A percentile compares a stretch with the other conserved stretches of the same genome.
These are phyloP conservation scores for Botrytis porri DNA, from an alignment of 2,329 filamentous ascomycete species.

Conservation along the genomic window DNA sequence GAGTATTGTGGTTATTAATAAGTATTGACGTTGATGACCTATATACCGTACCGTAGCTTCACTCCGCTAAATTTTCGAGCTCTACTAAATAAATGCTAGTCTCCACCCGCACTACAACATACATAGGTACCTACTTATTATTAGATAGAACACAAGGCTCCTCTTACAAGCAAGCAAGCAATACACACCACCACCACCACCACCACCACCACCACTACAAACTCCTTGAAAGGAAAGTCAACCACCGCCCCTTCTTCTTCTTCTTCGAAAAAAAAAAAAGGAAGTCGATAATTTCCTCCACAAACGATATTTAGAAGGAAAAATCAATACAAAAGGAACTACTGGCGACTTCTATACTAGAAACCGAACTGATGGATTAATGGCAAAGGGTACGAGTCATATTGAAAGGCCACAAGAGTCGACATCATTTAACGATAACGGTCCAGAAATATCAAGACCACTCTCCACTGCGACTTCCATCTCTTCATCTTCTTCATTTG, in stretches of 20 bases:
- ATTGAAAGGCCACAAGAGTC: slow-evolving; percentile 21
- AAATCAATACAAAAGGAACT: not conserved
- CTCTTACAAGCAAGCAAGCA: not conserved
- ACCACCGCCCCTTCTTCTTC: not conserved
- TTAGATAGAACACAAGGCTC: not conserved
- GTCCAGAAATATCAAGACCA: slow-evolving; percentile 19
- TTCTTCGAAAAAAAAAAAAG: too few species aligned
- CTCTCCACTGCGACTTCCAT: slow-evolving; percentile 22
- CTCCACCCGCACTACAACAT: not conserved
- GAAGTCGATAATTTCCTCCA: not conserved
- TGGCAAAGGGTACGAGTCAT: slow-evolving; percentile 22
- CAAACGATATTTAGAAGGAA: not conserved
- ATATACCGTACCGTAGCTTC: not conserved
- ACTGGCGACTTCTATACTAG: slow-evolving; percentile 9
- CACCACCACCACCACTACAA: not conserved
- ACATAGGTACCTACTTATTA: not conserved
- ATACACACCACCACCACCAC: not conserved
- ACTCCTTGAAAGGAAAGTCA: not conserved
- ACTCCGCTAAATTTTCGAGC: not conserved
- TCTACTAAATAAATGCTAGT: not conserved
- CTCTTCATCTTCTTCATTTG: slow-evolving; percentile 22
- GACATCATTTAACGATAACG: slow-evolving; percentile 21
- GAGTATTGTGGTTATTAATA: not conserved
- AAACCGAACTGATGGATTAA: slow-evolving; percentile 20
- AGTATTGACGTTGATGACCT: not conserved